phyloP scores from a whole-genome alignment of 2,329 filamentous ascomycete species.

The Colletotrichum camelliae region DNA sequence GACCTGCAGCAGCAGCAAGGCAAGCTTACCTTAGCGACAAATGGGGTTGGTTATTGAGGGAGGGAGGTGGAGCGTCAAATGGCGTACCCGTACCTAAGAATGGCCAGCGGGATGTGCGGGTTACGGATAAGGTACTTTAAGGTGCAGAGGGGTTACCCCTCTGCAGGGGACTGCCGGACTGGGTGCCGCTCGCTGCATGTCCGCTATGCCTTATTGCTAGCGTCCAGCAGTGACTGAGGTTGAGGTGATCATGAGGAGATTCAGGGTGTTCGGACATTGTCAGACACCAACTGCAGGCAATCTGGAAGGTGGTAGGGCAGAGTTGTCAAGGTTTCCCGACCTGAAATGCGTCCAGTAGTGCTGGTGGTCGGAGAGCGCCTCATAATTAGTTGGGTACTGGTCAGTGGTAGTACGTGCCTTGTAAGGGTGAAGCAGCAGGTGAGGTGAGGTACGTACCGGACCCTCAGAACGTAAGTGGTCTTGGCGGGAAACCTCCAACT shows the following conservation, averaged over 20 bases:
- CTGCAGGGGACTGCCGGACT: constrained; percentile 9
- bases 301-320: neutral
- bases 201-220: neutral
- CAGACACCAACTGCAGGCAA: neutral
- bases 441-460: constrained; percentile 11
- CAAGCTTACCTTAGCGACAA: neutral
- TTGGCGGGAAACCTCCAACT: constrained; percentile 21
- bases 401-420: neutral
- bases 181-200: neutral
- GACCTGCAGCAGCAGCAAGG: neutral
- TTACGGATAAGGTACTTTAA: constrained; percentile 8
- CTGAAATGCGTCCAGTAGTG: neutral
- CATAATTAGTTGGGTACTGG: neutral
- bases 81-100: neutral
- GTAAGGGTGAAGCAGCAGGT: neutral
- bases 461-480: constrained; percentile 1
- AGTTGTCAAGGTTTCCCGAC: neutral
- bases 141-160: constrained; percentile 15
- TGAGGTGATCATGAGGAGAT: neutral
- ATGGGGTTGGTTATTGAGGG: neutral
- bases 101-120: neutral
- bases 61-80: neutral
- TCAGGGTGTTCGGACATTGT: neutral
- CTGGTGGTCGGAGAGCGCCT: neutral
- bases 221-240: neutral